A percentile compares a stretch with the other conserved stretches of the same genome.
phyloP scores from a whole-genome alignment of 257 asterid genomes.

The Petunia axillaris region DNA sequence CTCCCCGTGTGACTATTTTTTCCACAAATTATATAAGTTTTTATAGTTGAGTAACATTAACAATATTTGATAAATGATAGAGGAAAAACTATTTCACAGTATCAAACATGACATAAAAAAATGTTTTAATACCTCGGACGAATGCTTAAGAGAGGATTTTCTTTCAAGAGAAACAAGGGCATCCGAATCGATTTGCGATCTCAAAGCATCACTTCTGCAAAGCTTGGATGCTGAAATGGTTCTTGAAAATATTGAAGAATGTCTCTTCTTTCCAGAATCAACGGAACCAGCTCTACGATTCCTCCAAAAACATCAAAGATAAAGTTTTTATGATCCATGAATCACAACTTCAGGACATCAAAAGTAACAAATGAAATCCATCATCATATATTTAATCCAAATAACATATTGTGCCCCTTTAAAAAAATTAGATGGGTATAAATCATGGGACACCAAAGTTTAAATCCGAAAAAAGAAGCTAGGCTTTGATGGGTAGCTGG shows the following conservation, averaged over 20 bases:
- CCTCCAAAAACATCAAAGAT: slow-evolving; percentile 27
- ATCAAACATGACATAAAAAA: too few species aligned
- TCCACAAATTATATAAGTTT: too few species aligned
- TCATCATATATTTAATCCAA: neutral
- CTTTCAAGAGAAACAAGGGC: slow-evolving; percentile 30
- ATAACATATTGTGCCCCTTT: neutral
- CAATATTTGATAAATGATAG: too few species aligned
- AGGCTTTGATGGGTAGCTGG: neutral
- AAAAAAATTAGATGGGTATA: neutral
- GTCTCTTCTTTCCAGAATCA: slow-evolving; percentile 52
- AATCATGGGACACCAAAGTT: neutral
- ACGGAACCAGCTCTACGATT: slow-evolving; percentile 53
- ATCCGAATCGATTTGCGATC: slow-evolving; percentile 35
- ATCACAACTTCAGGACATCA: neutral
- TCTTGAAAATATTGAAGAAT: slow-evolving; percentile 41
- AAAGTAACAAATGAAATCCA: neutral
- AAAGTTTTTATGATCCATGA: neutral
- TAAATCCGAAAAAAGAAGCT: neutral
- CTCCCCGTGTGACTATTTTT: neutral
- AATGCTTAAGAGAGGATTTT: slow-evolving; percentile 41
- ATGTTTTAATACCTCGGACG: slow-evolving; percentile 35
- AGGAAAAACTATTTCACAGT: too few species aligned
- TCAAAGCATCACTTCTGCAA: slow-evolving; percentile 10
- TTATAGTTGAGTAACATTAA: too few species aligned
- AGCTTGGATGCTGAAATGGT: slow-evolving; percentile 44